Evolutionary conservation across 257 asterid species (phyloP).

Genomic region (Penstemon eatonii): DNA sequence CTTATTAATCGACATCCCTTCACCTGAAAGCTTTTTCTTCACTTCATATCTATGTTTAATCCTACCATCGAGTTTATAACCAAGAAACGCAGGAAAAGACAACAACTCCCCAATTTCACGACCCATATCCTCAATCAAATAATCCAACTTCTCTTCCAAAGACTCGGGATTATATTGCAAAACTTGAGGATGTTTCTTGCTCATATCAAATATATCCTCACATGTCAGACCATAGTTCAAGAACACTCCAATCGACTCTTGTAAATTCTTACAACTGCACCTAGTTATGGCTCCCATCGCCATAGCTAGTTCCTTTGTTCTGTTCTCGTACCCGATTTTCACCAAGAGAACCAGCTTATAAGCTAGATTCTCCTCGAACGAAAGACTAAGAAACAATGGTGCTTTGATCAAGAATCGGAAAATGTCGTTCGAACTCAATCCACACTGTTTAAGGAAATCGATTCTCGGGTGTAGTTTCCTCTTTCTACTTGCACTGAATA

Average conservation of each 20-base stretch:
- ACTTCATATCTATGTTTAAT: slow-evolving; percentile 83
- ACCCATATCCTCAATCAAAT: slow-evolving; percentile 84
- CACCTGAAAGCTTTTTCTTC: slow-evolving; percentile 56
- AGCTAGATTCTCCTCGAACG: slow-evolving; percentile 69
- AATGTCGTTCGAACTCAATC: slow-evolving; percentile 65
- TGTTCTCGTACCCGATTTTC: slow-evolving; percentile 66
- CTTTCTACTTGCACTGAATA: slow-evolving; percentile 79
- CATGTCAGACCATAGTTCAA: slow-evolving; percentile 69
- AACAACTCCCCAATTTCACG: slow-evolving; percentile 78
- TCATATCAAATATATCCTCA: slow-evolving; percentile 79
- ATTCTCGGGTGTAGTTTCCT: slow-evolving; percentile 83
- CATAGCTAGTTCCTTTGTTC: slow-evolving; percentile 68
- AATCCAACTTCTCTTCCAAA: slow-evolving; percentile 75
- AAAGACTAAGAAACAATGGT: slow-evolving; percentile 73
- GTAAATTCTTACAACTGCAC: slow-evolving; percentile 86
- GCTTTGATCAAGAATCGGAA: slow-evolving; percentile 69
- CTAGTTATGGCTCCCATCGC: slow-evolving; percentile 95
- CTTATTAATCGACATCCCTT: slow-evolving; percentile 84
- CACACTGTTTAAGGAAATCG: slow-evolving; percentile 77
- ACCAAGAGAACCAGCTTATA: slow-evolving; percentile 64
- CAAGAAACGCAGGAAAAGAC: slow-evolving; percentile 90
- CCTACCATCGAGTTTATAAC: slow-evolving; percentile 78
- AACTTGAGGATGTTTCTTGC: slow-evolving; percentile 82
- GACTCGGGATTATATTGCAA: slow-evolving; percentile 79
- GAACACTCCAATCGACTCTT: slow-evolving; percentile 63